Conservation (phyloP, 768 basidiomycete genomes). For the Tylopilus plumbeoviolaceoides region DNA sequence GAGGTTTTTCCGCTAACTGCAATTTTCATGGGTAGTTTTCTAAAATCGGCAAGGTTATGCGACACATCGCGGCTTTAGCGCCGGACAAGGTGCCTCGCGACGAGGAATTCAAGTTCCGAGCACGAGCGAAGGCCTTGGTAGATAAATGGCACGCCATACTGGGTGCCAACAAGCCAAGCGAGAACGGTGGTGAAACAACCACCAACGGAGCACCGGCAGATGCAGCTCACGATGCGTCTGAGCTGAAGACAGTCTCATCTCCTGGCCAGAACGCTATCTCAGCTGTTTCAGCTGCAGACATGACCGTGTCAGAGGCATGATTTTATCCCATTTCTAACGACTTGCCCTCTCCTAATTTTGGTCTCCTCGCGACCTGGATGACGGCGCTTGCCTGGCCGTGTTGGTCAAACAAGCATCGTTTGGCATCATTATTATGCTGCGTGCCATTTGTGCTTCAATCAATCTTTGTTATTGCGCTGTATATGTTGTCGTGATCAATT, state of each 20-base stretch:
- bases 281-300: conserved; percentile 32
- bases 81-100: conserved; percentile 44
- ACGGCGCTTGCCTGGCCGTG: conserved; percentile 6
- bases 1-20: conserved; percentile 7
- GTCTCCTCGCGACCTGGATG: conserved; percentile 10
- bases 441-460: conserved; percentile 23
- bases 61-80: conserved; percentile 49
- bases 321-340: conserved; percentile 7
- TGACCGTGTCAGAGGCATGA: conserved; percentile 42
- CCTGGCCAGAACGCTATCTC: conserved; percentile 28
- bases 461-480: conserved; percentile 22
- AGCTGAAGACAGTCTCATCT: conserved; percentile 20
- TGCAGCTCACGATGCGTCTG: conserved; percentile 11
- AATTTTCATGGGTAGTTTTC: conserved; percentile 31
- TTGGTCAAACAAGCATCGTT: conserved; percentile 20
- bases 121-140: conserved; percentile 45
- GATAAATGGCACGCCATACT: conserved; percentile 42
- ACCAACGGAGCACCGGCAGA: conserved; percentile 27
- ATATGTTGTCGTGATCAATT: conserved; percentile 27
- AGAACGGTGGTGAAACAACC: conserved; percentile 27
- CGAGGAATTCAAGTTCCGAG: conserved; percentile 50
- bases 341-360: conserved; percentile 14
- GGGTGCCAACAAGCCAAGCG: conserved; percentile 31
- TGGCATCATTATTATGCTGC: conserved; percentile 21
- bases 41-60: conserved; percentile 59